Evolutionary conservation across 2,329 filamentous ascomycete species (phyloP), one percentile per base, ranked within the genome.

Genomic region (Graphilbum ipis-grandicollis): DNA sequence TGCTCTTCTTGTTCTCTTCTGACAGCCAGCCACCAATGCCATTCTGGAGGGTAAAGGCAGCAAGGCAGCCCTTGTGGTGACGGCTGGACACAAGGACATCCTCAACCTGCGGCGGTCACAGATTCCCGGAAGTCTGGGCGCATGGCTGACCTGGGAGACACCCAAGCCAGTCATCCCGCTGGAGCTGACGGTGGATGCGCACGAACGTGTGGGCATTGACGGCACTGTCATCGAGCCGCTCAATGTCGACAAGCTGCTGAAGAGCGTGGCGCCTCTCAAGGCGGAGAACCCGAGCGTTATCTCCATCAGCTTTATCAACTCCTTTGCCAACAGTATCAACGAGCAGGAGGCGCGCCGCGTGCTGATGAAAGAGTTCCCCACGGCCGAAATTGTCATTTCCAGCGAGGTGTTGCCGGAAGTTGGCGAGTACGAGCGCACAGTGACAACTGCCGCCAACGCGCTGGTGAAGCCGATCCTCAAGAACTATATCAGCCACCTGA

Each of bases 21-120:
- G 23, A 25, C 23, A 7, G 12, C 23, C 12, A 39, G 37, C 56
- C 3, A 66, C 62, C 1, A 66, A 65, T 43, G 62, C 62, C 5
- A 58, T 66, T 17, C 52, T 66, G 2, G 62, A 66, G 43, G 58
- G 58, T 18, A 65, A 66, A 41, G 63, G 63, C 19, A 60, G 57
- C n/a, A 58, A 56, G 22, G 56, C 61, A 1, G 62, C 55, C 1
- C 50, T 66, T 1, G 50, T 66, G 22, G 59, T 65, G 10, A 66
- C 63, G 1, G 53, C 56, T 2, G 62, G 63, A 4, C 62, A 65
- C 48, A 65, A 63, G 42, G 62, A 65, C 43, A 56, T 66, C 32
- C 48, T 66, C 34, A 56, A 56, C 0, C 49, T 62, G 10, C 51
- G 62, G 9, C 52, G 63, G 19, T 63, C 59, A 17, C 62, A 66